These are phyloP conservation scores for Lachnum nothofagi DNA, from an alignment of 2,329 filamentous ascomycete genomes.

Conservation along the genomic window DNA sequence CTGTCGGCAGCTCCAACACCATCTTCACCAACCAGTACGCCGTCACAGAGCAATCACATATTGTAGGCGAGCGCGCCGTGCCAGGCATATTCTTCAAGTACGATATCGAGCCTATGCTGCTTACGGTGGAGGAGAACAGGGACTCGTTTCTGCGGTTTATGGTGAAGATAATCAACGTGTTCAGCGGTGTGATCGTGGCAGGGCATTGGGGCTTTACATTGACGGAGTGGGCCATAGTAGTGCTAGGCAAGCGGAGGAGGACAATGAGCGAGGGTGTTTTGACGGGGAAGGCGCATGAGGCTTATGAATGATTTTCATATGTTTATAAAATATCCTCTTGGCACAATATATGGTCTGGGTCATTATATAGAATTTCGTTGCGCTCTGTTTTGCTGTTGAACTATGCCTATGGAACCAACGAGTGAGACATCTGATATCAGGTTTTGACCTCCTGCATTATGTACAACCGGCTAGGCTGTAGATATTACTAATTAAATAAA, in stretches of 20 bases:
- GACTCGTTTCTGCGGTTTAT: slow-evolving; percentile 69
- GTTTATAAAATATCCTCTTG: slow-evolving; percentile 2
- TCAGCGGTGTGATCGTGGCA: slow-evolving; percentile 85
- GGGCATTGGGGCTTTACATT: slow-evolving; percentile 91
- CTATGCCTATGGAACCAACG: neutral
- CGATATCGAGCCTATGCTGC: slow-evolving; percentile 91
- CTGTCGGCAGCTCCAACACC: slow-evolving; percentile 52
- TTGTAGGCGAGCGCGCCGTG: slow-evolving; percentile 63
- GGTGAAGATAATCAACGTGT: slow-evolving; percentile 81
- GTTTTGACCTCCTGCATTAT: neutral
- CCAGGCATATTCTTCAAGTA: slow-evolving; percentile 98
- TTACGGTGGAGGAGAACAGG: slow-evolving; percentile 78
- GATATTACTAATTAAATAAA: slow-evolving; percentile 2
- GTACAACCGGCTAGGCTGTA: neutral
- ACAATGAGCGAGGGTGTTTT: slow-evolving; percentile 34
- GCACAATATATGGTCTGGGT: neutral
- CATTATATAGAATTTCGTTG: neutral
- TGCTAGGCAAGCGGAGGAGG: slow-evolving; percentile 40
- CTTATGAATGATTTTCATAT: slow-evolving; percentile 25
- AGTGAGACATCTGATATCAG: slow-evolving; percentile 3
- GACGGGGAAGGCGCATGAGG: slow-evolving; percentile 29
- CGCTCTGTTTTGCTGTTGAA: neutral
- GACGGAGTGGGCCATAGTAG: slow-evolving; percentile 64
- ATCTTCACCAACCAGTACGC: slow-evolving; percentile 97
- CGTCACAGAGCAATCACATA: slow-evolving; percentile 79